phyloP scores from a whole-genome alignment of 192 early-diverging fungal species.

The Chytriomyces sp. region DNA sequence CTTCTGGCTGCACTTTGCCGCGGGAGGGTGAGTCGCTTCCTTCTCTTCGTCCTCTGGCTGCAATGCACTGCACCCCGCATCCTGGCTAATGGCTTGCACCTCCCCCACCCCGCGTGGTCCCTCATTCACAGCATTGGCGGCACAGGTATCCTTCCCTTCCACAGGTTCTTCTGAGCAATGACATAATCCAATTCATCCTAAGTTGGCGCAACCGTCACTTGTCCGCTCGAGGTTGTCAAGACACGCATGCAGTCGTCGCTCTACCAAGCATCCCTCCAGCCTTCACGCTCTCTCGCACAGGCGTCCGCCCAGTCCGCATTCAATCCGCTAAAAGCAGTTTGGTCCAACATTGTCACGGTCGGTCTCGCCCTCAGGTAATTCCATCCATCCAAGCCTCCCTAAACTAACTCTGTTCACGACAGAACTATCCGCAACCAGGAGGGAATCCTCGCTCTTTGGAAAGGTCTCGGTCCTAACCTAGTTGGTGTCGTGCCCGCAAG shows the following conservation, averaged over 20 bases:
- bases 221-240: slow-evolving; percentile 92
- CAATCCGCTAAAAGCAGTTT: neutral
- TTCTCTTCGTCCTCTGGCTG: neutral
- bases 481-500: slow-evolving; percentile 93
- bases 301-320: neutral
- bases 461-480: slow-evolving; percentile 92
- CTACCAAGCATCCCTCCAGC: slow-evolving; percentile 33
- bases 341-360: neutral
- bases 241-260: slow-evolving; percentile 75
- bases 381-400: neutral
- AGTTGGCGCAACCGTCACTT: slow-evolving; percentile 85
- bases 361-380: slow-evolving; percentile 1
- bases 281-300: slow-evolving; percentile 1
- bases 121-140: slow-evolving; percentile 17
- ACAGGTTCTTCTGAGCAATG: slow-evolving; percentile 47
- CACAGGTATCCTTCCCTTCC: slow-evolving; percentile 8
- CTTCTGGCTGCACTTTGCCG: slow-evolving; percentile 61
- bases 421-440: slow-evolving; percentile 71
- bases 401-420: neutral
- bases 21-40: slow-evolving; percentile 60
- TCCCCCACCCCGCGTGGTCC: neutral
- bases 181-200: slow-evolving; percentile 50
- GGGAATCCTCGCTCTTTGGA: slow-evolving; percentile 84
- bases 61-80: neutral
- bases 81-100: neutral